Conservation (phyloP, 2,329 filamentous ascomycete genomes). For the Plenodomus tracheiphilus region DNA sequence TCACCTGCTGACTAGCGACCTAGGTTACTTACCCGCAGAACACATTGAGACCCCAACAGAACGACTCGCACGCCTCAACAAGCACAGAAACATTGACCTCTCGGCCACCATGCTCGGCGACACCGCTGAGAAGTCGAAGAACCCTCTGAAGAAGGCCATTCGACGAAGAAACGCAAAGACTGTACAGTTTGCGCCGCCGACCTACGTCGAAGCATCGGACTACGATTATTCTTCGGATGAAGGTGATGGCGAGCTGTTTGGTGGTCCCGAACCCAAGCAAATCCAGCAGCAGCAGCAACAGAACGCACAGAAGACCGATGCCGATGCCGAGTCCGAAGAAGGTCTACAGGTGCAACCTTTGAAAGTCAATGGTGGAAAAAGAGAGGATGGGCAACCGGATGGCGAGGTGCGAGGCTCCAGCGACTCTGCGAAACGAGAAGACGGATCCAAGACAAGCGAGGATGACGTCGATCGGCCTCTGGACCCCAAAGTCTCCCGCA, state of each 20-base stretch:
- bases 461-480: slow-evolving; percentile 62
- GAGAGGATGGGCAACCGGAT: slow-evolving; percentile 27
- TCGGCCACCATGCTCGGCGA: slow-evolving; percentile 73
- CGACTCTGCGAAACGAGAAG: slow-evolving; percentile 47
- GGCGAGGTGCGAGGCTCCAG: slow-evolving; percentile 31
- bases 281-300: slow-evolving; percentile 27
- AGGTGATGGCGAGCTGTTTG: slow-evolving; percentile 56
- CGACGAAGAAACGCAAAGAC: slow-evolving; percentile 80
- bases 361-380: slow-evolving; percentile 40
- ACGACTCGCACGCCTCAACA: slow-evolving; percentile 88
- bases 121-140: slow-evolving; percentile 77
- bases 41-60: slow-evolving; percentile 99
- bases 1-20: slow-evolving; percentile 3
- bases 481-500: slow-evolving; percentile 62
- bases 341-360: slow-evolving; percentile 43
- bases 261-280: slow-evolving; percentile 39
- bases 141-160: slow-evolving; percentile 81
- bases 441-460: slow-evolving; percentile 62
- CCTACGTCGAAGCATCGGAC: slow-evolving; percentile 86
- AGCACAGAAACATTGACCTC: slow-evolving; percentile 94
- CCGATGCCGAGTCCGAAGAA: slow-evolving; percentile 49
- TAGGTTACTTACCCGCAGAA: slow-evolving; percentile 93
- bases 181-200: slow-evolving; percentile 81
- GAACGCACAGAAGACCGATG: slow-evolving; percentile 40
- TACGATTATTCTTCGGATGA: slow-evolving; percentile 83